A percentile compares a stretch with the other conserved stretches of the same genome.
Evolutionary conservation across 148 eudicot species (phyloP).

Genomic region (Polygonum maritimum): DNA sequence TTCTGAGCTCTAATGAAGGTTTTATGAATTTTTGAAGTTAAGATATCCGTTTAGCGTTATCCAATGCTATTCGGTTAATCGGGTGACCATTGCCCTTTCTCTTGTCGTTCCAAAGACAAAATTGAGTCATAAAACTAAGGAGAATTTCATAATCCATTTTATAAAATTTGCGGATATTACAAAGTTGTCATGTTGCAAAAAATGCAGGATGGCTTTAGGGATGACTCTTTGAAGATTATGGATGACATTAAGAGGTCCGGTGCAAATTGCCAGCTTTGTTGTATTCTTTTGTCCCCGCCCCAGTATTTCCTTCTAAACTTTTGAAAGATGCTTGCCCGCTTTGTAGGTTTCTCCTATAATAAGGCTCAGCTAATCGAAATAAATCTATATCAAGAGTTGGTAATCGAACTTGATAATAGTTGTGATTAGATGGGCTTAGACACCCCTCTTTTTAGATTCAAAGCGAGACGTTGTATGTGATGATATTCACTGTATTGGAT

Average conservation of each 20-base stretch:
- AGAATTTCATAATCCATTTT: too few relatives aligned
- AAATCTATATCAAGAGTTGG: not conserved
- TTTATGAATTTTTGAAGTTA: too few relatives aligned
- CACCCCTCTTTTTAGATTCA: not conserved
- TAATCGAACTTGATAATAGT: not conserved
- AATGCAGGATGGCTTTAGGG: conserved; percentile 66
- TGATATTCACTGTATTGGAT: not conserved
- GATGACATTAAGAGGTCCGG: conserved; percentile 23
- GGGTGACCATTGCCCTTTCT: too few relatives aligned
- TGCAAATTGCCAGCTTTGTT: conserved; percentile 48
- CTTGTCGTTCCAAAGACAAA: too few relatives aligned
- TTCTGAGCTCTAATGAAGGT: too few relatives aligned
- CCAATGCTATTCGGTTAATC: too few relatives aligned
- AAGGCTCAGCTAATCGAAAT: not conserved
- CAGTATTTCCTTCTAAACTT: not conserved
- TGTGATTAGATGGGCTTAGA: not conserved
- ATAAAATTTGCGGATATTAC: too few relatives aligned
- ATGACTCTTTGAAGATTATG: conserved; percentile 52
- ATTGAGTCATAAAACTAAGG: too few relatives aligned
- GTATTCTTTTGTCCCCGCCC: not conserved
- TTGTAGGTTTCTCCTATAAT: not conserved
- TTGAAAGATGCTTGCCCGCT: not conserved
- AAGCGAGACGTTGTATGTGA: not conserved
- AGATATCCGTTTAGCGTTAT: too few relatives aligned
- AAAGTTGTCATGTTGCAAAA: not conserved